Evolutionary conservation across 2,329 filamentous ascomycete species (phyloP).

Genomic region (Fusarium sp.): DNA sequence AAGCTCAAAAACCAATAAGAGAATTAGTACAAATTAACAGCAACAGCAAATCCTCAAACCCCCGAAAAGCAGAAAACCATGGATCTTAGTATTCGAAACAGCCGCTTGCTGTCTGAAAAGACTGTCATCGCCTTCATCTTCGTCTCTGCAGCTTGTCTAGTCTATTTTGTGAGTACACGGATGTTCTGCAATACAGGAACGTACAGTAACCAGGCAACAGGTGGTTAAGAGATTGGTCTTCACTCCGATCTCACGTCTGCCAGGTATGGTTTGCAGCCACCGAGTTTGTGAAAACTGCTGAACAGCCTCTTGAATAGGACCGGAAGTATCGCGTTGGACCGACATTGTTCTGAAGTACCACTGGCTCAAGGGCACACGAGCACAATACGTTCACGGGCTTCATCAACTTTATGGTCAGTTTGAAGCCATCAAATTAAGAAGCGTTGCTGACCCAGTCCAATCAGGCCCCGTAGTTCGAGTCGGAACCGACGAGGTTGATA

Average conservation of each 20-base stretch:
- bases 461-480: background rate
- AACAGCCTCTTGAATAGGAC: background rate
- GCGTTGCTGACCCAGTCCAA: accelerated
- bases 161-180: background rate
- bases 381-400: background rate
- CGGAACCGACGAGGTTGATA: background rate
- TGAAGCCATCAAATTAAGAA: accelerated
- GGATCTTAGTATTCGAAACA: no score
- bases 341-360: background rate
- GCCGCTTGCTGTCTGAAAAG: no score
- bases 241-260: background rate
- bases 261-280: background rate
- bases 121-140: background rate
- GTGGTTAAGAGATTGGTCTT: background rate
- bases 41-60: no score
- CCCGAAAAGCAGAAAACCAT: background rate
- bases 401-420: background rate
- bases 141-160: background rate
- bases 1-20: no score
- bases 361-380: background rate
- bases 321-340: background rate
- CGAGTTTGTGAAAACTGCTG: background rate
- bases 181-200: background rate
- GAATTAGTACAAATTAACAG: no score
- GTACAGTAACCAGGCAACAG: background rate